A percentile compares a stretch with the other conserved stretches of the same genome.
These are phyloP conservation scores for Breynia disticha DNA, from an alignment of 441 rosid genomes.

Conservation along the genomic window DNA sequence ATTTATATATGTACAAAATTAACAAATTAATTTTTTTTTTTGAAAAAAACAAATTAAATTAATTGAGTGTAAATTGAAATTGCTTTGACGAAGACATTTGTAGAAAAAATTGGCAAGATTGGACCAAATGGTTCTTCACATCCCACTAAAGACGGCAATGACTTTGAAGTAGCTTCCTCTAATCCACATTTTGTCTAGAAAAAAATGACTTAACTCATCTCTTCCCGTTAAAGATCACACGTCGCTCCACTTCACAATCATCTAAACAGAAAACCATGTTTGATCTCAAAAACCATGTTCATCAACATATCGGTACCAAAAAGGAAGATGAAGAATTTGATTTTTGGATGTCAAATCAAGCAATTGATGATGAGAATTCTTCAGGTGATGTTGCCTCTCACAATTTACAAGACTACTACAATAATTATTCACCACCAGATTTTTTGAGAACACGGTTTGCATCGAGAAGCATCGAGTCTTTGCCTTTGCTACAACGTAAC, in stretches of 20 bases:
- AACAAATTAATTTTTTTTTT: too few species aligned
- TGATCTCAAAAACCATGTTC: neutral
- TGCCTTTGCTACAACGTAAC: slow-evolving; percentile 24
- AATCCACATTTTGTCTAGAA: neutral
- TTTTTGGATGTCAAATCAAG: slow-evolving; percentile 21
- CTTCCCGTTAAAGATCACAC: neutral
- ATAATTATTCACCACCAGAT: slow-evolving; percentile 9
- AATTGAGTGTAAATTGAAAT: neutral
- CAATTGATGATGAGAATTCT: neutral
- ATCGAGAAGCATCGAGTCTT: slow-evolving; percentile 14
- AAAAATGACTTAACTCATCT: neutral
- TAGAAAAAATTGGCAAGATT: slow-evolving; percentile 12
- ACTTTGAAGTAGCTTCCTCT: slow-evolving; percentile 8
- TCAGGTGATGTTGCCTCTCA: slow-evolving; percentile 1
- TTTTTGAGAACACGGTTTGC: slow-evolving; percentile 8
- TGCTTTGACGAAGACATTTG: slow-evolving; percentile 9
- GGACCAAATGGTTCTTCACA: neutral
- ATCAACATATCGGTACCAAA: neutral
- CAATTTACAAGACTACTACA: slow-evolving; percentile 7
- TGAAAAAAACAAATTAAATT: too few species aligned
- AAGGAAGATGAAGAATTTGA: slow-evolving; percentile 20
- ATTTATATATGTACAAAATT: too few species aligned
- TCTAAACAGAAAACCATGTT: neutral
- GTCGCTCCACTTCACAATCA: neutral
- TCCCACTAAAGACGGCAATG: slow-evolving; percentile 26